Conservation (phyloP, 805 yeast genomes). For the Spathaspora sp. region DNA sequence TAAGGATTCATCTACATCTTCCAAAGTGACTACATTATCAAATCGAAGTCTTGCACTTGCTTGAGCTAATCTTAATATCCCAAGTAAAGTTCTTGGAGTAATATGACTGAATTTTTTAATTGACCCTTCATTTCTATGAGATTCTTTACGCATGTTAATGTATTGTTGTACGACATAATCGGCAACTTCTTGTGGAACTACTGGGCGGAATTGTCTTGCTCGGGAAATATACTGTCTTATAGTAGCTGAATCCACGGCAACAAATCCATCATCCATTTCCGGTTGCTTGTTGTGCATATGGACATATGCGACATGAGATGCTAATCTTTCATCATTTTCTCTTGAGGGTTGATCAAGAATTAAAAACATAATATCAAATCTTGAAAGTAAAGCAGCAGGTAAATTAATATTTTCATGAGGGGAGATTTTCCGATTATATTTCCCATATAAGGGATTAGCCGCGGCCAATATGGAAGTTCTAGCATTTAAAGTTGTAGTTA, state of each 20-base stretch:
- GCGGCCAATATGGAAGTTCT: conserved; percentile 95
- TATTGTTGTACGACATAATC: conserved; percentile 84
- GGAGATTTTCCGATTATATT: conserved; percentile 85
- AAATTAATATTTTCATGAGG: conserved; percentile 94
- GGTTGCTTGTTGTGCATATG: conserved; percentile 94
- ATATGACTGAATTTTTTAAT: conserved; percentile 82
- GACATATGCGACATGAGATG: conserved; percentile 91
- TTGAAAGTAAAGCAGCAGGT: conserved; percentile 93
- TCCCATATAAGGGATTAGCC: conserved; percentile 95
- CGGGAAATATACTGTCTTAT: conserved; percentile 84
- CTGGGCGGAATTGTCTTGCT: conserved; percentile 84
- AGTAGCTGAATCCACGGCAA: conserved; percentile 72
- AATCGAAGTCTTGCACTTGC: conserved; percentile 90
- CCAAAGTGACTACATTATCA: conserved; percentile 61
- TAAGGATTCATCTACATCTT: conserved; percentile 94
- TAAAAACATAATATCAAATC: conserved; percentile 88
- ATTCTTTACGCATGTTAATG: conserved; percentile 89
- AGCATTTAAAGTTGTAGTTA: conserved; percentile 92
- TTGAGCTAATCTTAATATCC: conserved; percentile 87
- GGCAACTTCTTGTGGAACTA: conserved; percentile 76
- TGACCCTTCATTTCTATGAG: conserved; percentile 73
- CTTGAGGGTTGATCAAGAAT: conserved; percentile 80
- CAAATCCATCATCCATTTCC: conserved; percentile 48
- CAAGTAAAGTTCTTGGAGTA: conserved; percentile 92
- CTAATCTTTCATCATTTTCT: conserved; percentile 80